Evolutionary conservation across 345 rosid species (phyloP).

Genomic region (Ailanthus altissimus): DNA sequence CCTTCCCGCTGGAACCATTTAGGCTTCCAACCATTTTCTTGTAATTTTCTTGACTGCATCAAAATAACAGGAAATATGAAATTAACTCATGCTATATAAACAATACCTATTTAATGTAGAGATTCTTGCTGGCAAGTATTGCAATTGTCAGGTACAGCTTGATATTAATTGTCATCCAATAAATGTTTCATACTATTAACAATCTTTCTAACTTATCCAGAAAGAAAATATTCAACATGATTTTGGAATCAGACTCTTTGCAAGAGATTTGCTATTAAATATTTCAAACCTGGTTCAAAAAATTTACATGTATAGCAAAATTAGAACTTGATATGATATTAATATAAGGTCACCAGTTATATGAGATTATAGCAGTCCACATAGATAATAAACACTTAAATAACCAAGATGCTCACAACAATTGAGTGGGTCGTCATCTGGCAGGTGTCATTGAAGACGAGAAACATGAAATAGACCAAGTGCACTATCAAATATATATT

Average conservation of each 20-base stretch:
- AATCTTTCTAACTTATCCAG: background rate
- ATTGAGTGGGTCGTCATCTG: background rate
- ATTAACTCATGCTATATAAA: background rate
- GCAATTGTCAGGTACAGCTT: background rate
- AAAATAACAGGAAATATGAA: slow-evolving; percentile 4
- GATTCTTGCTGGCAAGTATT: background rate
- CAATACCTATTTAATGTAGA: background rate
- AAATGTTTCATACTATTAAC: background rate
- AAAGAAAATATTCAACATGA: background rate
- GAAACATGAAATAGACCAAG: background rate
- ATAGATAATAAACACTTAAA: background rate
- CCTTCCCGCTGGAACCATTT: slow-evolving; percentile 73
- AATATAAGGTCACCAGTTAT: background rate
- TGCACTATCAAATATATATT: background rate
- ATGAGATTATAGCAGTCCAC: background rate
- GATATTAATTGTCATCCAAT: background rate
- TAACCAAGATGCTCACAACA: background rate
- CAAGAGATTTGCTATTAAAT: background rate
- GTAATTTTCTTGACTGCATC: slow-evolving; percentile 79
- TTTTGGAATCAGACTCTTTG: background rate
- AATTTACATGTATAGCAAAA: background rate
- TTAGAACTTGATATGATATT: background rate
- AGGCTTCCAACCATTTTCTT: slow-evolving; percentile 92
- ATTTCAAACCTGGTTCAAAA: background rate
- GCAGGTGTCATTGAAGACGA: background rate